Evolutionary conservation across 805 yeast genomes (phyloP), one percentile per base, ranked within the genome.

Genomic region (Kodamaea kakaduensis): DNA sequence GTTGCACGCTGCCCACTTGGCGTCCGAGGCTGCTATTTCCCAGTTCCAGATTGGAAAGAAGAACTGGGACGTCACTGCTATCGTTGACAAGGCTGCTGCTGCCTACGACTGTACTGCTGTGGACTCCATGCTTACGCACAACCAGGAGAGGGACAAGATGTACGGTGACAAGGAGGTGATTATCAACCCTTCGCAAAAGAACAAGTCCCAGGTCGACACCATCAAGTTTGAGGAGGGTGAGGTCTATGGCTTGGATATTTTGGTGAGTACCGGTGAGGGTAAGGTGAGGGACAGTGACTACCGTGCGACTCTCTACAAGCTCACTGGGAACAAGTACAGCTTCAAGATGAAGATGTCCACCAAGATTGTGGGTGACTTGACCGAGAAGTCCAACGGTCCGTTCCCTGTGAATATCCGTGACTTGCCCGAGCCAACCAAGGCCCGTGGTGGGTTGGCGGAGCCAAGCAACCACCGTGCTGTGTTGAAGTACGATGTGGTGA

Each of bases 21-120:
- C 89, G n/a, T 69, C 82, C 24, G 88, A 83, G 67, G 87, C 87
- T 28, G 89, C 90, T 28, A 62, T 82, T 40, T 73, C 87, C 59
- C 69, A 77, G 27, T 65, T 83, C 59, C 71, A 69, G 58, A 77
- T 79, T 28, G 84, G 84, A 41, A 75, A 75, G 58, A 77, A 72
- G 61, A 83, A 82, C 70, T 78, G 77, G 77, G 88, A 82, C 47
- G 81, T 84, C 41, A 81, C 90, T 50, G 71, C 73, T 47, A 58
- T 78, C 29, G 88, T 83, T 27, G 75, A 62, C 46, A 63, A 72
- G 50, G 81, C 81, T 33, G 78, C 83, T 43, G 71, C 69, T 55
- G 75, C 67, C 31, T 81, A 59, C 56, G 83, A 68, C 32, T 72
- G 75, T 45, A 63, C 63, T 27, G 78, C 90, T 25, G 69, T 84